phyloP scores from a whole-genome alignment of 495 filamentous ascomycete genomes.

The Trichocladium uniseriatum region DNA sequence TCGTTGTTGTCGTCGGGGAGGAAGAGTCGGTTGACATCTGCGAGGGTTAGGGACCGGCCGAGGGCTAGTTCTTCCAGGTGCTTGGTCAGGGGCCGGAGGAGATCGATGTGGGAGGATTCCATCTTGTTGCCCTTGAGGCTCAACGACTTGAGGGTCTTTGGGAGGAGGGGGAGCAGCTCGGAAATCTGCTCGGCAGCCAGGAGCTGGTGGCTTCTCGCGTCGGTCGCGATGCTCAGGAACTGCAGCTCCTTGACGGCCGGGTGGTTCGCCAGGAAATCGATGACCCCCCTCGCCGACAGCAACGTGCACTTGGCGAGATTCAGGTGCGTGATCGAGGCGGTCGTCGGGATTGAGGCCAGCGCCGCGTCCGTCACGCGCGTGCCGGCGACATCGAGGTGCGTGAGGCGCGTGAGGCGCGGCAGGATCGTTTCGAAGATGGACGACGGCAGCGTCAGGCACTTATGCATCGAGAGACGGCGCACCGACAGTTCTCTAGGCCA shows the following conservation, averaged over 20 bases:
- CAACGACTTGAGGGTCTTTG: conserved; percentile 58
- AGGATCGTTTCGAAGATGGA: conserved; percentile 61
- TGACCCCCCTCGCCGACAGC: conserved; percentile 55
- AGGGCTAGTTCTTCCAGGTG: conserved; percentile 73
- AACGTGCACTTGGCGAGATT: conserved; percentile 69
- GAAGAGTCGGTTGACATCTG: conserved; percentile 54
- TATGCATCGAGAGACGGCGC: conserved; percentile 66
- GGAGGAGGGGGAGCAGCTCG: conserved; percentile 58
- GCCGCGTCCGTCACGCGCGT: conserved; percentile 70
- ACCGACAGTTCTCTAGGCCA: conserved; percentile 48
- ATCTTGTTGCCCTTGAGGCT: conserved; percentile 72
- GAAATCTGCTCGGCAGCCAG: conserved; percentile 57
- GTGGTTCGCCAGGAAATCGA: conserved; percentile 65
- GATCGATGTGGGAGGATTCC: conserved; percentile 50
- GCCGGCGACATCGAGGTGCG: conserved; percentile 72
- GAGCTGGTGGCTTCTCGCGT: conserved; percentile 64
- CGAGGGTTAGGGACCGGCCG: conserved; percentile 56
- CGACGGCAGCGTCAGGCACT: conserved; percentile 66
- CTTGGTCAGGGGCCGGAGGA: conserved; percentile 63
- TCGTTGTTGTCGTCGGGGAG: conserved; percentile 33
- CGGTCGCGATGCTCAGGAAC: conserved; percentile 66
- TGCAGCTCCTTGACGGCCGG: conserved; percentile 60
- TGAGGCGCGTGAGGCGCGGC: conserved; percentile 58
- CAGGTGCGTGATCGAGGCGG: conserved; percentile 68
- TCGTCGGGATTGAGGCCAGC: conserved; percentile 59